Percentiles rank a stretch among this genome's conserved stretches.
Evolutionary conservation across 768 basidiomycete genomes (phyloP).

Genomic region (Leccinum longicurvipes): DNA sequence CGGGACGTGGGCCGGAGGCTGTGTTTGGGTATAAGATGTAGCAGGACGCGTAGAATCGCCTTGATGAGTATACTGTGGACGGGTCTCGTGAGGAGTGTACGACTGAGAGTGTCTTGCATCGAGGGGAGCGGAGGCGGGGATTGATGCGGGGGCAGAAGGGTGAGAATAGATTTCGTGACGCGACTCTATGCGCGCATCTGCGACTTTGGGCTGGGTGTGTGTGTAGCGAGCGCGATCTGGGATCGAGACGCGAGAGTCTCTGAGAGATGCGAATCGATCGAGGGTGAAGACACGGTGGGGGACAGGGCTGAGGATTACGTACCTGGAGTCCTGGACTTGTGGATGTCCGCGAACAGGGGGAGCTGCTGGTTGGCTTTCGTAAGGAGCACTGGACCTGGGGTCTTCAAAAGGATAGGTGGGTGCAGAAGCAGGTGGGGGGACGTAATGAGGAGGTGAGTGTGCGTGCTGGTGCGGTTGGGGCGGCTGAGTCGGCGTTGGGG

Average conservation of each 20-base stretch:
- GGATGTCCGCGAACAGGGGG: conserved; percentile 19
- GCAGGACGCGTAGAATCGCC: conserved; percentile 18
- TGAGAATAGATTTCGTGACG: conserved; percentile 27
- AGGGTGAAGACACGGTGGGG: not conserved
- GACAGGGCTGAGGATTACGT: conserved; percentile 5
- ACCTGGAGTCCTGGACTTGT: conserved; percentile 22
- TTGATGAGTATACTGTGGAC: conserved; percentile 19
- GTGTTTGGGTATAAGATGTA: conserved; percentile 18
- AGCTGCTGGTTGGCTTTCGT: conserved; percentile 14
- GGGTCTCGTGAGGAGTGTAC: conserved; percentile 21
- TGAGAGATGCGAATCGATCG: conserved; percentile 15
- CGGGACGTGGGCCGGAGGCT: conserved; percentile 8
- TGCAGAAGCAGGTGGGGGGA: conserved; percentile 17
- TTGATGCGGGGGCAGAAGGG: conserved; percentile 9
- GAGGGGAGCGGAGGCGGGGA: conserved; percentile 12
- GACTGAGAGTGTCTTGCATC: conserved; percentile 23
- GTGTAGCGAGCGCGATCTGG: conserved; percentile 24
- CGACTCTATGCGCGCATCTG: conserved; percentile 24
- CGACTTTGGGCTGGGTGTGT: conserved; percentile 14
- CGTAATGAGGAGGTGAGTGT: conserved; percentile 23
- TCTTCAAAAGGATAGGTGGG: conserved; percentile 23
- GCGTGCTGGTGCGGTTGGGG: conserved; percentile 17
- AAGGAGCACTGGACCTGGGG: conserved; percentile 13
- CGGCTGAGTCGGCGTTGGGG: conserved; percentile 29
- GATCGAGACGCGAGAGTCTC: conserved; percentile 21